phyloP scores from a whole-genome alignment of 768 basidiomycete genomes.

The Rhodotorula toruloides region DNA sequence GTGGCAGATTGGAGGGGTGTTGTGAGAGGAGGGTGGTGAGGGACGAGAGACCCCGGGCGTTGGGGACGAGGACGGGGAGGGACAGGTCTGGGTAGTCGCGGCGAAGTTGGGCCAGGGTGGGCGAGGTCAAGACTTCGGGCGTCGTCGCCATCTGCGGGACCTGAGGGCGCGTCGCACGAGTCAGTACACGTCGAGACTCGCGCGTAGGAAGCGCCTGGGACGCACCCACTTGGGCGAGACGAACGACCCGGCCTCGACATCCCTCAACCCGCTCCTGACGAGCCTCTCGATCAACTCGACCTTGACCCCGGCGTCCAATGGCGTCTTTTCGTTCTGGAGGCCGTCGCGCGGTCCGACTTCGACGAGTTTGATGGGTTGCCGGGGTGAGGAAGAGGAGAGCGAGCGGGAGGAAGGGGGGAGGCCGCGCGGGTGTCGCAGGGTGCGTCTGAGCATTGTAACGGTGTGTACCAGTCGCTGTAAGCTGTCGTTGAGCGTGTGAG shows the following conservation, averaged over 20 bases:
- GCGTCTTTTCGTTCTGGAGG: slow-evolving; percentile 76
- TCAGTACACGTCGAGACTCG: not conserved
- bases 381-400: not conserved
- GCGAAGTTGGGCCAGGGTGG: slow-evolving; percentile 2
- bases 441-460: too few species aligned
- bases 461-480: too few species aligned
- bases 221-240: slow-evolving; percentile 36
- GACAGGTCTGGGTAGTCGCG: slow-evolving; percentile 14
- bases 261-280: slow-evolving; percentile 19
- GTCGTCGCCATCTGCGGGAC: slow-evolving; percentile 38
- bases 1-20: slow-evolving; percentile 1
- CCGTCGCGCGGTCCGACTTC: slow-evolving; percentile 90
- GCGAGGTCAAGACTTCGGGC: slow-evolving; percentile 20
- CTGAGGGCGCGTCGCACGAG: not conserved
- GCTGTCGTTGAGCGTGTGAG: too few species aligned
- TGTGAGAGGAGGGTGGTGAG: slow-evolving; percentile 23
- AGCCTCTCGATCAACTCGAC: slow-evolving; percentile 73
- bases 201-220: not conserved
- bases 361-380: slow-evolving; percentile 55
- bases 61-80: slow-evolving; percentile 35
- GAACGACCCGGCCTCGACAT: slow-evolving; percentile 28
- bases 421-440: too few species aligned
- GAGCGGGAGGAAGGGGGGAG: not conserved
- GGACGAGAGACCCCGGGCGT: slow-evolving; percentile 25
- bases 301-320: slow-evolving; percentile 68